Evolutionary conservation across 2,329 filamentous ascomycete species (phyloP), one percentile per base, ranked within the genome.

Genomic region (Gremmenia infestans): DNA sequence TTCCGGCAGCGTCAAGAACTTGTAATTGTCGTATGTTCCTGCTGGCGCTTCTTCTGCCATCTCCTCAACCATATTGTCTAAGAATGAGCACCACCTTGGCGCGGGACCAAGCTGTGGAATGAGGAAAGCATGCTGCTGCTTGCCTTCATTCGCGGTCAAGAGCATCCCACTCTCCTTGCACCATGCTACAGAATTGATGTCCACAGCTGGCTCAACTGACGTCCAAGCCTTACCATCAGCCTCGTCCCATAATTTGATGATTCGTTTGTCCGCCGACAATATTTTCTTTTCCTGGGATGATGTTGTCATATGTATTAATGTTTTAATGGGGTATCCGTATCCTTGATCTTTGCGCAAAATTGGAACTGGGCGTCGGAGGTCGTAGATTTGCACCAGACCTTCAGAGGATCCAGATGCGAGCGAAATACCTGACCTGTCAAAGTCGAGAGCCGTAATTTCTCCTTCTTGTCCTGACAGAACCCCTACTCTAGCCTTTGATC

Each of bases 1-100:
- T 71, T 99, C 92, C 45, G 89, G 85, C 59, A 91, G 73, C 2
- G 93, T 96, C 69, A 99, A 78, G 82, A 99, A 99, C 74, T 97
- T 99, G 83, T 93, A 97, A 74, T 99, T 97, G 74, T 99, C 94
- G 77, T 99, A 99, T 9, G 94, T 90, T 65, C 94, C 87, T 32
- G 87, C 87, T 57, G 78, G 80, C 32, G 80, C 78, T 69, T 87
- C 84, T 70, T 97, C 93, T 8, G 93, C 93, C 91, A 99, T 97
- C 73, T 99, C 95, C 75, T 99, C 94, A 9, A 97, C 94, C 67
- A 99, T 84, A 67, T 95, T 97, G 74, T 99, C 95, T 60, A 99
- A 77, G 82, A 97, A 97, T 3, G 89, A 86, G 70, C 94, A 97
- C 94, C 94, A 99, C 67, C 85, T 90, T 0, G 94, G 95, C 1